A percentile compares a stretch with the other conserved stretches of the same genome.
Conservation (phyloP, 208 protist species). For the Leishmania lainsoni region DNA sequence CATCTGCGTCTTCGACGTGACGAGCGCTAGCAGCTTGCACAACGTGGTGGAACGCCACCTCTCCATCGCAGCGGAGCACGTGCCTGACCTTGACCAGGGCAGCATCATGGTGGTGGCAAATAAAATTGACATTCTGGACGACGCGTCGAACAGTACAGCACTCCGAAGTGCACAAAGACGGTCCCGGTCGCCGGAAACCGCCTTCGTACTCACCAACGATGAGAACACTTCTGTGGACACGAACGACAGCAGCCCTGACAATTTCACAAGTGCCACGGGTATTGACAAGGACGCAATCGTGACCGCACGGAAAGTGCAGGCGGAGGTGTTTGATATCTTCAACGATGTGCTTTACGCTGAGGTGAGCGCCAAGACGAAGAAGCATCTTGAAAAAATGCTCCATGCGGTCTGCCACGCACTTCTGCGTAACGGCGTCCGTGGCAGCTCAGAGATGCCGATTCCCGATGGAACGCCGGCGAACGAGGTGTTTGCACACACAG, state of each 20-base stretch:
- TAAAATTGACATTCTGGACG: slow-evolving; percentile 49
- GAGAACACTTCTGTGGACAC: slow-evolving; percentile 13
- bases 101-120: slow-evolving; percentile 58
- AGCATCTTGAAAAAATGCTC: slow-evolving; percentile 36
- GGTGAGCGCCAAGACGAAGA: slow-evolving; percentile 44
- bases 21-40: slow-evolving; percentile 87
- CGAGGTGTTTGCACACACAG: slow-evolving; percentile 14
- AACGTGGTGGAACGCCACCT: slow-evolving; percentile 41
- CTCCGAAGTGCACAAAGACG: slow-evolving; percentile 13
- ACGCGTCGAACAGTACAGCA: slow-evolving; percentile 8
- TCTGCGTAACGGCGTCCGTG: slow-evolving; percentile 25
- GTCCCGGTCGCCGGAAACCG: slow-evolving; percentile 15
- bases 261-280: not conserved
- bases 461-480: not conserved
- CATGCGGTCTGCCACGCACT: slow-evolving; percentile 32
- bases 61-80: slow-evolving; percentile 27
- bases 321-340: slow-evolving; percentile 37
- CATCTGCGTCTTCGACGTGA: slow-evolving; percentile 97
- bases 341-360: slow-evolving; percentile 56
- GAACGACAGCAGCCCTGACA: not conserved
- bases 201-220: slow-evolving; percentile 19
- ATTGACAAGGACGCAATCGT: slow-evolving; percentile 19
- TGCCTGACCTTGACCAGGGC: slow-evolving; percentile 41
- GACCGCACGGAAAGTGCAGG: slow-evolving; percentile 30
- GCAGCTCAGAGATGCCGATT: not conserved